Base-by-base conservation (phyloP, 1,284 basidiomycete genomes). In the Malassezia sympodialis region DNA sequence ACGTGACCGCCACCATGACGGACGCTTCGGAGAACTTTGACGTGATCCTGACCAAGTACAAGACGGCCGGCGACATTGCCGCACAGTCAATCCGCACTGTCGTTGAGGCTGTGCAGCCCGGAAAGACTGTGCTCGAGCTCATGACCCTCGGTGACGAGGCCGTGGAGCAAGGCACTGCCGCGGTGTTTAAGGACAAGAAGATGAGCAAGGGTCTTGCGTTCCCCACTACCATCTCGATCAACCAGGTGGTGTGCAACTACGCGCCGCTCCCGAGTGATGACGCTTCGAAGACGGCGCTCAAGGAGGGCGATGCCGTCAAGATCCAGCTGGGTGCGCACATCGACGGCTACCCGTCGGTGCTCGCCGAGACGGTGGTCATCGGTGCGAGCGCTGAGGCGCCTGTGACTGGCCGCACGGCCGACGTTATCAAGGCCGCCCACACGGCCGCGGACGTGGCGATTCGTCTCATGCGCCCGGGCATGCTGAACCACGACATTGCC, bases 301-400 rank as follows among this genome's bases (percentile, higher is more conserved):
- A 84, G 54, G 87, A 89, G 66, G 84, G 84, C 63, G 93, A 98
- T 75, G 84, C 96, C 53, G 93, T 96, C 69, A 96, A 96, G 79
- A 79, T 98, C 62, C 88, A 93, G 77, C 79, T 96, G 61, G 93
- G 93, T 56, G 88, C 91, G 31, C 93, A 96, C 76, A 91, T 98
- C 76, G 93, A 98, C 76, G 93, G 76, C 19, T 90, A 85, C 73
- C 87, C 89, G 21, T 82, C 87, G 53, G 82, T 91, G 75, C 82
- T 82, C 69, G 93, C 88, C 55, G 93, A 98, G 79, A 96, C 71
- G 0, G 58, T 73, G 26, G 71, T 73, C 27, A 61, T 72, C 3
- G 69, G 71, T 24, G 83, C 96, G 37, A 87, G 88, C 46, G 84
- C 86, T 44, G 82, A 83, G 51, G 79, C 80, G 60, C 87, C 88